Conservation (phyloP, 164 flowering plant genomes). For the Magnolia sinica region DNA sequence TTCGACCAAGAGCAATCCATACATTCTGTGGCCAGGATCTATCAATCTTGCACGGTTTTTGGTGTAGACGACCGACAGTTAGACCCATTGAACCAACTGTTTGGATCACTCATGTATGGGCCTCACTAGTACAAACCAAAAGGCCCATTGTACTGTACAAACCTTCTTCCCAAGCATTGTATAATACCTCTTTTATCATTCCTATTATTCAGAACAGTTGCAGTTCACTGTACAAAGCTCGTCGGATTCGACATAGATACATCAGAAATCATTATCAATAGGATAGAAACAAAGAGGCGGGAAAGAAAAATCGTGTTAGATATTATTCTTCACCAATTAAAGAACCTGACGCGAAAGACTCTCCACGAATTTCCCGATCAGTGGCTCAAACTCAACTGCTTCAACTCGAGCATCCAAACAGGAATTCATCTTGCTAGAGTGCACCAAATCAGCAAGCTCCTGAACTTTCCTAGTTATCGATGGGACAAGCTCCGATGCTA, state of each 20-base stretch:
- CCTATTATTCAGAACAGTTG: not conserved
- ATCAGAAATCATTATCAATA: no score
- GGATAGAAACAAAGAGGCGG: not conserved
- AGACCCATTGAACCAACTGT: no score
- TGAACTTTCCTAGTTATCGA: conserved; percentile 37
- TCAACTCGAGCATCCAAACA: conserved; percentile 7
- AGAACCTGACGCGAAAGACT: conserved; percentile 28
- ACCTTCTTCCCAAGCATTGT: not conserved
- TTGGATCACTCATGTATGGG: not conserved
- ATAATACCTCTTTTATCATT: no score
- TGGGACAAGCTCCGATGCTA: conserved; percentile 38
- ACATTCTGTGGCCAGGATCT: no score
- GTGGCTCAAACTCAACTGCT: conserved; percentile 23
- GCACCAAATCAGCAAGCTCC: conserved; percentile 30
- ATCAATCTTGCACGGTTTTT: no score
- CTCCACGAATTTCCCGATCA: conserved; percentile 31
- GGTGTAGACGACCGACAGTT: no score
- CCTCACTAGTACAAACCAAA: not conserved
- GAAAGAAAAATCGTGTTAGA: conserved; percentile 4
- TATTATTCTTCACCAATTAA: conserved; percentile 23
- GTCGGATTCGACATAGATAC: not conserved
- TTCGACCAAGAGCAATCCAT: no score
- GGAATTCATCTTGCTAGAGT: conserved; percentile 9
- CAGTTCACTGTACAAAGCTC: not conserved
- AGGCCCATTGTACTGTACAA: not conserved